Base-by-base conservation (phyloP, 2,329 filamentous ascomycete species). In the Fusarium decemcellulare region DNA sequence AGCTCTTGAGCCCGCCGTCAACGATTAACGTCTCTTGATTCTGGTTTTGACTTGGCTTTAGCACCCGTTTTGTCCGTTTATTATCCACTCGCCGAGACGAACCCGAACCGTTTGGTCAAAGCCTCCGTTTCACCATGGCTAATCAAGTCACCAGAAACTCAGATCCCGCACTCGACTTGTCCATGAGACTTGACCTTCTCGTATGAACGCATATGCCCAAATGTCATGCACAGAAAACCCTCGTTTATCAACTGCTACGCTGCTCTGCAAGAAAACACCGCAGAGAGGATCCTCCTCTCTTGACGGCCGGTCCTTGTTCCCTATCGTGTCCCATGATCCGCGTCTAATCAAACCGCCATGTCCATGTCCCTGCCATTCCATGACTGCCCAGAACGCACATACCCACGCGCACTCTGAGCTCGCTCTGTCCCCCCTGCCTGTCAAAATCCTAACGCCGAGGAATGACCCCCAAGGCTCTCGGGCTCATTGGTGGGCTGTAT, bases 341-440 rank as follows among this genome's bases (percentile, higher is more conserved):
- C 67, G 63, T 60, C 59, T 70, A 67, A 67, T 70, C 61, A 70
- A 64, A 70, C 18, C 29, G 47, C 67, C 58, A 56, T 67, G 50
- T 67, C 40, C 53, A 52, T 63, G 60, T 54, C 51, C 61, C 30
- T 36, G 40, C 52, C 40, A 56, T 56, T 56, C 27, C 42, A 23
- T 23, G 18, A 23, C n/a, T 15, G 23, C 58, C 18, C 30, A 36
- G 30, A 23, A 29, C 39, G 65, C 64, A 57, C 60, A 60, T 68
- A 40, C 59, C 59, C 65, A 68, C 46, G 46, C 42, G 50, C n/a
- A 56, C 57, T 54, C 60, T 44, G 43, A 46, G 61, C 40, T 48
- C 52, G 9, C 36, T 14, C 23, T 4, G 5, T 30, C 36, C 42
- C 30, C 67, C 59, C 44, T 42, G 54, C 34, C 67, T 69, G 63